Base-by-base conservation (phyloP, 495 filamentous ascomycete species). In the Xylaria scruposa region DNA sequence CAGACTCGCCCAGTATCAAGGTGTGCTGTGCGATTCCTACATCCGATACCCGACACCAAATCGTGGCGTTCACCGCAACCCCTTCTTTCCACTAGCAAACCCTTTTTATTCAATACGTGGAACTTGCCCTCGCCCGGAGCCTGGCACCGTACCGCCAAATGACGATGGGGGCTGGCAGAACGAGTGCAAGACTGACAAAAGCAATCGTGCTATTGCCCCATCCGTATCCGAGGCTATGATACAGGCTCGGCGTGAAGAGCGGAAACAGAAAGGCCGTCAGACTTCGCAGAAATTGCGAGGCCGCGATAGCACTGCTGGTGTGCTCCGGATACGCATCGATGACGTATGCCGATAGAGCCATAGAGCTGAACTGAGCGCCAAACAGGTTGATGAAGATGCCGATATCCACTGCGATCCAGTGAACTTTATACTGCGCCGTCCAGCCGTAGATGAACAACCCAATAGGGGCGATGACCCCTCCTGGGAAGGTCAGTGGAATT, bases 321-420 rank as follows among this genome's bases (percentile, higher is more conserved):
- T 86, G 93, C 9, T 88, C 84, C 15, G 89, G 88, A 78, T 93
- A 93, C 9, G 89, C 81, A 76, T 95, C 93, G 19, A 94, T 88
- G 54, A 92, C 82, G 73, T 93, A 93, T 7, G 90, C 76, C 38
- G 49, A 40, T 17, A 68, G 12, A 33, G 63, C 54, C 40, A 67
- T 59, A 15, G 54, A 4, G 17, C 29, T 13, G 19, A 67, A 1
- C 53, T 72, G 70, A 8, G 5, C 62, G 0, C 75, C 70, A 33
- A 72, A 59, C 36, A 73, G 72, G 10, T 73, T 73, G 4, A 78
- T 71, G 10, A 78, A 58, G 21, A 58, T 54, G 10, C 74, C 76
- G 5, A 74, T 62, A 54, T 78, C 76, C 3, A 75, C 82, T 15
- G 86, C 81, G 38, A 87, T 83, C 87, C 87, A 90, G 13, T 74